phyloP scores from a whole-genome alignment of 2,329 filamentous ascomycete genomes.

The Aureobasidium sp. region DNA sequence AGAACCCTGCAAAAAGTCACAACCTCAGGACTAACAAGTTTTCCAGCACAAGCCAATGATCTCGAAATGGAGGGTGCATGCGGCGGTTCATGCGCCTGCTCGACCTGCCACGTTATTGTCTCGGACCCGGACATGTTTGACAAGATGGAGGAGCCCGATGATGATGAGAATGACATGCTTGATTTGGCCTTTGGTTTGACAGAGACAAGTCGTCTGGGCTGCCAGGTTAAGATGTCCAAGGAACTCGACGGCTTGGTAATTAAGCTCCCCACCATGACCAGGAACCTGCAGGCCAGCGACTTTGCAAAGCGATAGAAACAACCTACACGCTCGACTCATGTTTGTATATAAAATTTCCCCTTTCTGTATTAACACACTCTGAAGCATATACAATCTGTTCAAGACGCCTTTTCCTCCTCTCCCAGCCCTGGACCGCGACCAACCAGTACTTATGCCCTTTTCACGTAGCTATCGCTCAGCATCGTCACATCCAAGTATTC shows the following conservation, averaged over 20 bases:
- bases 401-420: neutral
- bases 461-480: too few species aligned
- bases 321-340: neutral
- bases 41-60: conserved; percentile 69
- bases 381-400: neutral
- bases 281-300: conserved; percentile 92
- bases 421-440: too few species aligned
- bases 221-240: conserved; percentile 85
- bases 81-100: conserved; percentile 87
- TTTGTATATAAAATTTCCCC: neutral
- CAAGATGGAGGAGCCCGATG: conserved; percentile 36
- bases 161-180: conserved; percentile 70
- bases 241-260: conserved; percentile 82
- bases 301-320: conserved; percentile 44
- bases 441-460: too few species aligned
- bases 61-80: conserved; percentile 98
- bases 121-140: conserved; percentile 53
- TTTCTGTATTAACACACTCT: neutral
- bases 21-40: neutral
- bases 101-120: conserved; percentile 87
- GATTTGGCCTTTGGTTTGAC: conserved; percentile 85
- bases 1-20: too few species aligned
- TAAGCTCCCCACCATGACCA: conserved; percentile 82
- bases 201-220: conserved; percentile 76
- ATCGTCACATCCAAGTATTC: too few species aligned